Evolutionary conservation across 2,329 filamentous ascomycete species (phyloP).

Genomic region (Calonectria leucothoes): DNA sequence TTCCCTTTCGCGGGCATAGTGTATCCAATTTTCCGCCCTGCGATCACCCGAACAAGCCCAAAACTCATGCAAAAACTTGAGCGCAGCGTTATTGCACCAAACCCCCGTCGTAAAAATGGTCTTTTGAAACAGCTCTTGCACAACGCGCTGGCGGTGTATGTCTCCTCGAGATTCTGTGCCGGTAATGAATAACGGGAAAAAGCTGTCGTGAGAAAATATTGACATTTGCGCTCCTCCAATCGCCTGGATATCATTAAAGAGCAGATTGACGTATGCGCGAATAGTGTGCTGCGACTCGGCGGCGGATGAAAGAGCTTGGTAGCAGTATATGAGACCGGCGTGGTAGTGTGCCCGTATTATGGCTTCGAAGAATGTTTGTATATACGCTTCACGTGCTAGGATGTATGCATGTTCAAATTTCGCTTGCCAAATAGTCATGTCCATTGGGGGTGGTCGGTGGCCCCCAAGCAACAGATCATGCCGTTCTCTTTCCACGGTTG

Average conservation of each 20-base stretch:
- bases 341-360: conserved; percentile 30
- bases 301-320: conserved; percentile 25
- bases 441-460: background rate
- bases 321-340: conserved; percentile 33
- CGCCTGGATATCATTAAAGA: conserved; percentile 8
- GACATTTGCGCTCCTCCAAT: background rate
- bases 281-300: background rate
- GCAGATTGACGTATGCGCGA: background rate
- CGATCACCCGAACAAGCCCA: background rate
- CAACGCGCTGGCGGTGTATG: background rate
- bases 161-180: conserved; percentile 18
- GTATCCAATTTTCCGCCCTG: conserved; percentile 5
- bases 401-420: background rate
- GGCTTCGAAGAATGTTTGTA: conserved; percentile 26
- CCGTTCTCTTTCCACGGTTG: conserved; percentile 10
- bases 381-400: background rate
- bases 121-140: conserved; percentile 9
- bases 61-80: conserved; percentile 10
- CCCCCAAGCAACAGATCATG: background rate
- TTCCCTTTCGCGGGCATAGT: conserved; percentile 16
- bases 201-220: conserved; percentile 16
- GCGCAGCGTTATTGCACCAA: conserved; percentile 22
- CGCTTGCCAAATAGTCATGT: conserved; percentile 11
- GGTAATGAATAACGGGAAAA: conserved; percentile 16
- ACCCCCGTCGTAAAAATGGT: conserved; percentile 11